Percentiles rank a stretch among this genome's conserved stretches.
Conservation (phyloP, 768 basidiomycete genomes). For the Heimioporus sp. region DNA sequence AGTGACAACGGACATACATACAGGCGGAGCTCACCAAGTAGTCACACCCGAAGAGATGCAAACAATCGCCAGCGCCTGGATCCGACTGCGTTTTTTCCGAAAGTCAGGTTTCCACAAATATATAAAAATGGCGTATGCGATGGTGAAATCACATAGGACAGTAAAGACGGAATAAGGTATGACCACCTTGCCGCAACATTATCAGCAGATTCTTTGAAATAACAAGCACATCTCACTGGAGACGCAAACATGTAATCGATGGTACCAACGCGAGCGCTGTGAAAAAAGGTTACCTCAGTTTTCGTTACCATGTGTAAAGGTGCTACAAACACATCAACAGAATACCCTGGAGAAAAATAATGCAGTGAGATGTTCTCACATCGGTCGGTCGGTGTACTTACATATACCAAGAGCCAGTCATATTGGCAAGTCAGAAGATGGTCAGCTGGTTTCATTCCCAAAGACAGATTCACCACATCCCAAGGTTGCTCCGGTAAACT, state of each 20-base stretch:
- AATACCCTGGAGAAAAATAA: background rate
- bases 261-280: conserved; percentile 1
- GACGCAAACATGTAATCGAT: background rate
- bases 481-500: background rate
- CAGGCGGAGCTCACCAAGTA: conserved; percentile 4
- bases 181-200: background rate
- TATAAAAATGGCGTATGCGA: conserved; percentile 3
- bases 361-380: background rate
- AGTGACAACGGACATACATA: too few relatives aligned
- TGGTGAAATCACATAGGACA: background rate
- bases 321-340: background rate
- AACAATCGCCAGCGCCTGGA: conserved; percentile 12
- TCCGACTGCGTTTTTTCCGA: background rate
- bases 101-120: conserved; percentile 19
- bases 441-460: too few relatives aligned
- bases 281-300: background rate
- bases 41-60: conserved; percentile 10
- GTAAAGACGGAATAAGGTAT: background rate
- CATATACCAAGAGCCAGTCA: conserved; percentile 6
- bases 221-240: conserved; percentile 3
- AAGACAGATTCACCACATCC: conserved; percentile 3
- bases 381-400: background rate
- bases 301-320: background rate
- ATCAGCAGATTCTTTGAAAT: background rate
- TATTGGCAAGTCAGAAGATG: background rate